Percentiles rank a stretch among this genome's conserved stretches.
phyloP scores from a whole-genome alignment of 352 stramenopile genomes.

The Aphanomyces cochlioides region DNA sequence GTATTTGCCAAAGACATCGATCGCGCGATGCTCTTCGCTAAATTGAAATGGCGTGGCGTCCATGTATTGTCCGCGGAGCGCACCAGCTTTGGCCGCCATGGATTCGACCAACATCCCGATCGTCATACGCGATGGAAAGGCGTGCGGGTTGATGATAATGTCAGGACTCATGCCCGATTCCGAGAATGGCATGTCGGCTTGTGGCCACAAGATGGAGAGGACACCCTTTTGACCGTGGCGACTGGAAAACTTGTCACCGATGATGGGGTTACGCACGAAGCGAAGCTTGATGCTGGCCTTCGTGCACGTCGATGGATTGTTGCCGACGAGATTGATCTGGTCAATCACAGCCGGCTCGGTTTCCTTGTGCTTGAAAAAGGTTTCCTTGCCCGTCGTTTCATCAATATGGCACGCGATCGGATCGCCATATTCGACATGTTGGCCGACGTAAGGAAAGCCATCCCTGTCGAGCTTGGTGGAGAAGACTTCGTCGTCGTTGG shows the following conservation, averaged over 20 bases:
- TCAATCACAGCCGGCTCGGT: slow-evolving; percentile 97
- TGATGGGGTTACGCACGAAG: slow-evolving; percentile 98
- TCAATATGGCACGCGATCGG: slow-evolving; percentile 96
- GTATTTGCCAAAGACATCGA: slow-evolving; percentile 99
- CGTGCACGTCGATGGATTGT: slow-evolving; percentile 68
- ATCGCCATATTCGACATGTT: slow-evolving; percentile 93
- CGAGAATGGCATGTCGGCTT: slow-evolving; percentile 99
- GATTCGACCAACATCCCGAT: slow-evolving; percentile 96
- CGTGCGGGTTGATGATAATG: slow-evolving; percentile 99
- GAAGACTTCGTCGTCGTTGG: slow-evolving; percentile 45
- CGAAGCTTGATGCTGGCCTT: slow-evolving; percentile 95
- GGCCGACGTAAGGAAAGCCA: slow-evolving; percentile 95
- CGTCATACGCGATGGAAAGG: slow-evolving; percentile 98
- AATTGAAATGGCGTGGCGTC: slow-evolving; percentile 99
- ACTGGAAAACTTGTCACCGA: slow-evolving; percentile 99
- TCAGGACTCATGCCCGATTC: slow-evolving; percentile 98
- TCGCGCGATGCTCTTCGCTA: slow-evolving; percentile 96
- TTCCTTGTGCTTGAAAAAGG: slow-evolving; percentile 97
- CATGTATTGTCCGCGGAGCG: slow-evolving; percentile 96
- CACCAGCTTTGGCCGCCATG: slow-evolving; percentile 99
- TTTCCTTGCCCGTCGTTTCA: slow-evolving; percentile 87
- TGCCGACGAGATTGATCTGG: slow-evolving; percentile 85
- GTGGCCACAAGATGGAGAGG: slow-evolving; percentile 98
- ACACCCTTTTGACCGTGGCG: slow-evolving; percentile 99
- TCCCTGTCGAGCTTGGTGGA: slow-evolving; percentile 91